phyloP scores from a whole-genome alignment of 2,329 filamentous ascomycete genomes.

The Pseudofabraea citricarpa region DNA sequence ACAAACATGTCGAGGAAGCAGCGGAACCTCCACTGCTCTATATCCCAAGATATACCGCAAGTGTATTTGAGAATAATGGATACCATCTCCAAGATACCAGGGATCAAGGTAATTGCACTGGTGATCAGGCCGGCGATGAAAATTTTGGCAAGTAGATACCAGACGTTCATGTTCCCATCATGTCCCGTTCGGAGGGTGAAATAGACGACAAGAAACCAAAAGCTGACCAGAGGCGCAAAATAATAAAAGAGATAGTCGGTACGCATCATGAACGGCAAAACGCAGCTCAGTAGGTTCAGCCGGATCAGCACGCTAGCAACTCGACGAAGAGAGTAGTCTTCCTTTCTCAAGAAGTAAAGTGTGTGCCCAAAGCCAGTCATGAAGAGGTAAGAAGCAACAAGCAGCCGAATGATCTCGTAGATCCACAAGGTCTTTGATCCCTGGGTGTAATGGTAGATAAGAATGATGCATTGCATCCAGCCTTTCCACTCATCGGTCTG shows the following conservation, averaged over 20 bases:
- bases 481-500: conserved; percentile 65
- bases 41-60: conserved; percentile 44
- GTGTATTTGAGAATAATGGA: conserved; percentile 33
- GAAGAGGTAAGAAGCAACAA: conserved; percentile 56
- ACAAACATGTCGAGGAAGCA: conserved; percentile 49
- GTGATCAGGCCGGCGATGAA: conserved; percentile 37
- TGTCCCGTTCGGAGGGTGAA: conserved; percentile 40
- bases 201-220: conserved; percentile 59
- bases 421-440: conserved; percentile 44
- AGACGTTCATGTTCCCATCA: conserved; percentile 36
- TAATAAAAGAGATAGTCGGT: conserved; percentile 54
- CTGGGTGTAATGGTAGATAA: conserved; percentile 55
- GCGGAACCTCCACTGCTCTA: conserved; percentile 43
- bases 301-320: conserved; percentile 49
- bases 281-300: conserved; percentile 49
- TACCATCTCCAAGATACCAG: conserved; percentile 37
- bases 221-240: conserved; percentile 53
- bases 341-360: conserved; percentile 49
- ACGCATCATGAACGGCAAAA: conserved; percentile 50
- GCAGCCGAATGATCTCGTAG: conserved; percentile 49
- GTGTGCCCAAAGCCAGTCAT: conserved; percentile 59
- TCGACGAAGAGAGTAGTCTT: conserved; percentile 51
- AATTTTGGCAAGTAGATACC: conserved; percentile 43
- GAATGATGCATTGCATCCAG: conserved; percentile 53
- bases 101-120: conserved; percentile 30